Evolutionary conservation across 495 filamentous ascomycete species (phyloP), one percentile per base, ranked within the genome.

Genomic region (Aspergillus sclerotiicarbonarius): DNA sequence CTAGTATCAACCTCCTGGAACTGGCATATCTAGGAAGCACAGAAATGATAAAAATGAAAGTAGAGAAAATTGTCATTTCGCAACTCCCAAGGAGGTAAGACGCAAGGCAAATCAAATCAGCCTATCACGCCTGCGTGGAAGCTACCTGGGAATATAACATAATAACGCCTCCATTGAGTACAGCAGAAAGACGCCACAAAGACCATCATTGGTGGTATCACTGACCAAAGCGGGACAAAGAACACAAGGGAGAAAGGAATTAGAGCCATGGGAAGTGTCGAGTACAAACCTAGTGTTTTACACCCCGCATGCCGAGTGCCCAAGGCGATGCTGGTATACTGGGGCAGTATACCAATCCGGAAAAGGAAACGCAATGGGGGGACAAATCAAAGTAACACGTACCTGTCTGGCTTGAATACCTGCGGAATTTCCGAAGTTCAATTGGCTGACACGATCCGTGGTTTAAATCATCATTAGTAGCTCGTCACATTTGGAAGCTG

Each of bases 261-360:
- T 20, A 37, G 20, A 25, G 18, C n/a, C n/a, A 16, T 35, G 50
- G 43, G 29, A 37, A 30, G 30, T 58, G 54, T 44, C 52, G 29
- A 47, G 49, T 63, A 67, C 64, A 58, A 64, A 67, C 64, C 64
- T 67, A 51, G 16, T 25, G 5, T 52, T 20, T 60, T 54, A 59
- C 57, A 60, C 25, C 43, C 47, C 37, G 53, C 29, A 29, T 35
- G 35, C 32, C 47, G 32, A 19, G 19, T 20, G 31, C 13, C 49
- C 54, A 43, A 10, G 51, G 39, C 51, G 48, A 54, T n/a, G 44
- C 32, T 31, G 48, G 53, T 51, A 57, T 56, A 59, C 52, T 21
- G 21, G 33, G 10, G 45, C 19, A 37, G 33, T 46, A 57, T 53
- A 43, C 56, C 39, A 31, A 49, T 35, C 18, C 37, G 37, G 51